Evolutionary conservation across 1,139 yeast species (phyloP).

Genomic region (Pichia sp.): DNA sequence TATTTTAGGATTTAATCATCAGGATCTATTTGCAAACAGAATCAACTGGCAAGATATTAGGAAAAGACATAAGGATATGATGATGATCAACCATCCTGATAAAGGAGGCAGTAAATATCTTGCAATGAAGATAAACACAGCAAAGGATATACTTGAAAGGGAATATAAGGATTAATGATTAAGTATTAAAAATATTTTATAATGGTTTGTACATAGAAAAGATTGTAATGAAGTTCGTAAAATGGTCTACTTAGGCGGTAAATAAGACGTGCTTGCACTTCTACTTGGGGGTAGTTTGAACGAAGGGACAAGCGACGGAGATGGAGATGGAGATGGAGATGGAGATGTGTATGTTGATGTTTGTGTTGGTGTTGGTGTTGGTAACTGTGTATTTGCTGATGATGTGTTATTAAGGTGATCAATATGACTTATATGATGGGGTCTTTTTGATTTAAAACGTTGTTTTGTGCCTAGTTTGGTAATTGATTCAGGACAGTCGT

Average conservation of each 20-base stretch:
- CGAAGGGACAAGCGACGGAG: background rate
- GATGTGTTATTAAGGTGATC: background rate
- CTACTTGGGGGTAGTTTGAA: background rate
- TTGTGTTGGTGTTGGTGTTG: background rate
- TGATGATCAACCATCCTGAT: slow-evolving; percentile 73
- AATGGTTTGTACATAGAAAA: background rate
- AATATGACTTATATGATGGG: slow-evolving; percentile 4
- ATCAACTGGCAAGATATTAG: slow-evolving; percentile 42
- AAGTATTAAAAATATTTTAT: background rate
- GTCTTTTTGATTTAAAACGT: background rate
- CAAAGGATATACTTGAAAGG: slow-evolving; percentile 57
- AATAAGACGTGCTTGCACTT: background rate
- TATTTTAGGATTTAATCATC: slow-evolving; percentile 47
- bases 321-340: background rate
- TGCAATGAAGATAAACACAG: slow-evolving; percentile 71
- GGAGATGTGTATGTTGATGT: background rate
- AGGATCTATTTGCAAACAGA: slow-evolving; percentile 34
- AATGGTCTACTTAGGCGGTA: background rate
- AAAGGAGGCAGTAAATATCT: slow-evolving; percentile 65
- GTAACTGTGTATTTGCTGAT: background rate
- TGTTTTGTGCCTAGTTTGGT: background rate
- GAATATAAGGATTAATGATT: slow-evolving; percentile 2
- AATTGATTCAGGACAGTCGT: slow-evolving; percentile 18
- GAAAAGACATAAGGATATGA: slow-evolving; percentile 52
- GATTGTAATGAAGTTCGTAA: background rate